Percentiles rank a stretch among this genome's conserved stretches.
Evolutionary conservation across 306 rosid genomes (phyloP).

Genomic region (Crotalaria pallida): DNA sequence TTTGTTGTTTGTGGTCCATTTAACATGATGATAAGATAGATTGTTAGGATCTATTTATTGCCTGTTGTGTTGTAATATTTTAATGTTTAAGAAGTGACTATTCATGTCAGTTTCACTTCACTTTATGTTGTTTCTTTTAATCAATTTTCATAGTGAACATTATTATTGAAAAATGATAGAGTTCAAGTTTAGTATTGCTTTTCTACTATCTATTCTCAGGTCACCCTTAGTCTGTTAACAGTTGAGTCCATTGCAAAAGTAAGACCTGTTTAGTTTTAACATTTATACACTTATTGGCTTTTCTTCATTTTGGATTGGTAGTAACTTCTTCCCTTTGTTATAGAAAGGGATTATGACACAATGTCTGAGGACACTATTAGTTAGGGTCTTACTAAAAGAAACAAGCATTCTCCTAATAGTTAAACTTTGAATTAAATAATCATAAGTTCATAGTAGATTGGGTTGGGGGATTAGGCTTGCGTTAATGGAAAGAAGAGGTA

Average conservation of each 20-base stretch:
- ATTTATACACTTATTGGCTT: background rate
- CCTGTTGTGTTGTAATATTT: background rate
- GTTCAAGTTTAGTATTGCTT: background rate
- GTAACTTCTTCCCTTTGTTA: background rate
- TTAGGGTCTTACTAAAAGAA: no score
- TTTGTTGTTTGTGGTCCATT: background rate
- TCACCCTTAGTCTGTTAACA: background rate
- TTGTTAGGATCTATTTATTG: background rate
- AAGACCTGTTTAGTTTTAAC: background rate
- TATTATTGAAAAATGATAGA: background rate
- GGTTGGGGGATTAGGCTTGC: background rate
- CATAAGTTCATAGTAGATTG: background rate
- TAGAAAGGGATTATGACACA: background rate
- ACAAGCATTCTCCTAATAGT: no score
- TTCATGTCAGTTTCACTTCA: background rate
- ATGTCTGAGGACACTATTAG: background rate
- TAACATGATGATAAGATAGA: background rate
- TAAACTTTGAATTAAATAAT: background rate
- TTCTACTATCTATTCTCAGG: background rate
- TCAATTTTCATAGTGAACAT: background rate
- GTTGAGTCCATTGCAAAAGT: background rate
- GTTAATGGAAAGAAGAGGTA: background rate
- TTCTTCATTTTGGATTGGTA: background rate
- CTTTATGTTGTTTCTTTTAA: background rate
- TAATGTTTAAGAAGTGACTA: background rate